Conservation (phyloP, 257 asterid genomes). For the Gentiana straminea region DNA sequence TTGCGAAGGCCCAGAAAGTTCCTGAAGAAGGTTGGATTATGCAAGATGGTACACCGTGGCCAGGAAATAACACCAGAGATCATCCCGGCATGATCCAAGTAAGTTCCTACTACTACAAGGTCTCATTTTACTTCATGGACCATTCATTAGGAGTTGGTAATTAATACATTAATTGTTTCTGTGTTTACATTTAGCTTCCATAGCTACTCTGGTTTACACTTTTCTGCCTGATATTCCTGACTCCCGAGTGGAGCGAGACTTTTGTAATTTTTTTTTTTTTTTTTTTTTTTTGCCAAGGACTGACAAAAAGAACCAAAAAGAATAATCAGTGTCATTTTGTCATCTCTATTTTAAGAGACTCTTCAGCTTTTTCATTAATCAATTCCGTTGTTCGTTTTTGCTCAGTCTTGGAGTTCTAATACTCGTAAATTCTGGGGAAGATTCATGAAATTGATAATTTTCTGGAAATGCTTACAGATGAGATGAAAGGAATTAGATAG, state of each 20-base stretch:
- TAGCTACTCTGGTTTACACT: background rate
- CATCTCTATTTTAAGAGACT: no score
- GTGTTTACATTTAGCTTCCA: background rate
- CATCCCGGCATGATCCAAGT: conserved; percentile 99
- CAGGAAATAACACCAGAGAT: conserved; percentile 94
- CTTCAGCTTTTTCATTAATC: no score
- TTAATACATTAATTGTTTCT: background rate
- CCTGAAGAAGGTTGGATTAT: conserved; percentile 98
- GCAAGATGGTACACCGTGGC: conserved; percentile 99
- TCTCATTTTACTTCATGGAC: background rate
- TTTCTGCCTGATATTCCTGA: background rate
- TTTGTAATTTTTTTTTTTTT: no score
- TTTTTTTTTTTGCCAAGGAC: no score
- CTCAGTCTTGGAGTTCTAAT: no score
- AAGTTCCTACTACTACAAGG: conserved; percentile 9
- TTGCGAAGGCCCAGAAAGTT: conserved; percentile 80
- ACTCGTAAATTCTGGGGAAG: no score
- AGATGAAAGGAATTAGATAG: no score
- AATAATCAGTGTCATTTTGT: no score
- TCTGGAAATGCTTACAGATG: no score
- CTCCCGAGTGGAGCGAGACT: background rate
- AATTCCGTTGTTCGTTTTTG: no score
- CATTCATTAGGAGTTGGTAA: background rate
- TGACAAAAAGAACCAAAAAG: no score
- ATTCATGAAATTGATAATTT: no score